Conservation (phyloP, 257 asterid species). For the Echites panduratus region DNA sequence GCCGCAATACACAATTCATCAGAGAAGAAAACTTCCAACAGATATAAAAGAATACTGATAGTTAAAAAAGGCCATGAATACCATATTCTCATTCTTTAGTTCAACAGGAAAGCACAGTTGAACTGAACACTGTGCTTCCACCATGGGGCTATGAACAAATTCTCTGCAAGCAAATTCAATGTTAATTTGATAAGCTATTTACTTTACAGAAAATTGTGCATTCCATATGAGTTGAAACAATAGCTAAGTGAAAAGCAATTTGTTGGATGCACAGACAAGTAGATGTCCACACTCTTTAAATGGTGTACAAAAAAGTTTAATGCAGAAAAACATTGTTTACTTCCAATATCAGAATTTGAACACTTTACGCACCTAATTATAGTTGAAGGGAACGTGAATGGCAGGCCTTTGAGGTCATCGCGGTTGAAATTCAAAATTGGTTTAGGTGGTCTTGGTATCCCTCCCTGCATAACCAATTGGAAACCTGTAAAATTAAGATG, state of each 20-base stretch:
- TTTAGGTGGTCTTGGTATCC: constrained; percentile 74
- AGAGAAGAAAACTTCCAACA: constrained; percentile 6
- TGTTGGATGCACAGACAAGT: neutral
- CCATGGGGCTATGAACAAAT: constrained; percentile 92
- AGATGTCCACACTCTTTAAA: neutral
- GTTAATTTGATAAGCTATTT: constrained; percentile 20
- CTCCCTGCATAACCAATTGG: constrained; percentile 57
- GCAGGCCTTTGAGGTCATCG: constrained; percentile 84
- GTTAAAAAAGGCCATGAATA: constrained; percentile 11
- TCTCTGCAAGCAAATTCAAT: constrained; percentile 51
- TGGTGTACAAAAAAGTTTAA: neutral
- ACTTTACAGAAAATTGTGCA: constrained; percentile 5
- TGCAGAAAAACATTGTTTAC: neutral
- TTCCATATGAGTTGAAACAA: constrained; percentile 5
- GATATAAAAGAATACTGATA: neutral
- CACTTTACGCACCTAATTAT: constrained; percentile 51
- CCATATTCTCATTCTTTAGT: constrained; percentile 77
- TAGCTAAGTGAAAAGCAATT: neutral
- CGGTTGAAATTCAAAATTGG: constrained; percentile 68
- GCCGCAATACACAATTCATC: neutral
- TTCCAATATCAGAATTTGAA: constrained; percentile 12
- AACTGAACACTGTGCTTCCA: constrained; percentile 95
- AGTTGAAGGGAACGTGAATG: constrained; percentile 74
- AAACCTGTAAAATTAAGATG: constrained; percentile 17
- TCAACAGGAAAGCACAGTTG: constrained; percentile 92